Percentiles rank a stretch among this genome's conserved stretches.
phyloP scores from a whole-genome alignment of 495 filamentous ascomycete species.

The Cercophora sp. region DNA sequence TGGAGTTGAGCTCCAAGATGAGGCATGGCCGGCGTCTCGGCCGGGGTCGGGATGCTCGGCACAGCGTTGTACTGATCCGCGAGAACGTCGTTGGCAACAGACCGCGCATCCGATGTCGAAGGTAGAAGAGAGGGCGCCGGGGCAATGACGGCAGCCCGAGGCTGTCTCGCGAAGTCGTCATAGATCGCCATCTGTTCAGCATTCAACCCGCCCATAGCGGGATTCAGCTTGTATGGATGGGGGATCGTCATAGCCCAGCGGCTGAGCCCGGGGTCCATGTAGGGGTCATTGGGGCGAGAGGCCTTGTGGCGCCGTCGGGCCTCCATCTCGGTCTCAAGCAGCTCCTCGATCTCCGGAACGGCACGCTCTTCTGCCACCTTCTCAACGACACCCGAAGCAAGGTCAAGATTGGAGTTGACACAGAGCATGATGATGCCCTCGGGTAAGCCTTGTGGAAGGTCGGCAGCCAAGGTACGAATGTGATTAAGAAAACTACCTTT shows the following conservation, averaged over 20 bases:
- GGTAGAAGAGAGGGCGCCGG: conserved; percentile 38
- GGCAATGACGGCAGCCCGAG: conserved; percentile 49
- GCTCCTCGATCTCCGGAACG: conserved; percentile 87
- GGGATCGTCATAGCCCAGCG: conserved; percentile 87
- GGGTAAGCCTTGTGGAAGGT: conserved; percentile 65
- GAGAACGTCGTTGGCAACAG: conserved; percentile 65
- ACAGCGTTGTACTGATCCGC: conserved; percentile 78
- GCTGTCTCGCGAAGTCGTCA: conserved; percentile 85
- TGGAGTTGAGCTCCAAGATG: conserved; percentile 59
- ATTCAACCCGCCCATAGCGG: conserved; percentile 64
- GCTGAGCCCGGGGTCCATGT: conserved; percentile 72
- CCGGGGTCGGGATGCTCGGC: conserved; percentile 72
- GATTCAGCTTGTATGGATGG: conserved; percentile 77
- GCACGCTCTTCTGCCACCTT: conserved; percentile 91
- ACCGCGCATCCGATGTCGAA: conserved; percentile 49
- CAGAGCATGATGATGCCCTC: conserved; percentile 94
- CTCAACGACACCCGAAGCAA: conserved; percentile 87
- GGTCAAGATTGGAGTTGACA: conserved; percentile 94
- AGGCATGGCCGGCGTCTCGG: conserved; percentile 74
- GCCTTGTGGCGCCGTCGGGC: conserved; percentile 66
- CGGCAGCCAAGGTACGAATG: conserved; percentile 72
- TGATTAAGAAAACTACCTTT: conserved; percentile 95
- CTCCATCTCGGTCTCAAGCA: conserved; percentile 73
- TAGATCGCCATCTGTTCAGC: conserved; percentile 92
- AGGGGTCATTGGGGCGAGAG: conserved; percentile 72